These are phyloP conservation scores for Arthrobotrys iridis DNA, from an alignment of 2,329 filamentous ascomycete species.

Conservation along the genomic window DNA sequence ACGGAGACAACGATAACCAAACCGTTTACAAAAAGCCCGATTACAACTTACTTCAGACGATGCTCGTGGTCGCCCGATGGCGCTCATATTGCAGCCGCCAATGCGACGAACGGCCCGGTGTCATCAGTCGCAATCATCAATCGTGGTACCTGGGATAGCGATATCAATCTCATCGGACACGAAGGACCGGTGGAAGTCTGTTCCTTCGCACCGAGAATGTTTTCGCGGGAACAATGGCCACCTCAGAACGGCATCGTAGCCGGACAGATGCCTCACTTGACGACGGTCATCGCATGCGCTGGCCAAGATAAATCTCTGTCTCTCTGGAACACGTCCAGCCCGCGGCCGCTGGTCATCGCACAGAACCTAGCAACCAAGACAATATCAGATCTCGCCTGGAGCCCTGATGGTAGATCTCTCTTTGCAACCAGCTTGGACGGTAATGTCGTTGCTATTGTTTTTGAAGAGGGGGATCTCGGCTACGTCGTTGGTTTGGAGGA, in stretches of 20 bases:
- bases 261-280: conserved; percentile 65
- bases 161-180: conserved; percentile 97
- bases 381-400: conserved; percentile 93
- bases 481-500: conserved; percentile 86
- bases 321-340: conserved; percentile 97
- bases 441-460: conserved; percentile 81
- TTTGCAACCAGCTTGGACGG: conserved; percentile 91
- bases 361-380: conserved; percentile 90
- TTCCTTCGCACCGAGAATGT: conserved; percentile 92
- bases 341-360: conserved; percentile 86
- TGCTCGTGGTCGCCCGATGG: conserved; percentile 99
- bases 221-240: conserved; percentile 73
- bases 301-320: conserved; percentile 96
- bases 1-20: conserved; percentile 89
- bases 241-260: conserved; percentile 61
- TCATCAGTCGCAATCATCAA: conserved; percentile 97
- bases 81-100: conserved; percentile 94
- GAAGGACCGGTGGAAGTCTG: conserved; percentile 97
- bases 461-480: conserved; percentile 86
- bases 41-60: conserved; percentile 95
- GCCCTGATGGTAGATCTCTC: conserved; percentile 85
- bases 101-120: conserved; percentile 95
- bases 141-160: conserved; percentile 89
- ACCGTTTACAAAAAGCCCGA: conserved; percentile 88
- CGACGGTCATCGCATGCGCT: conserved; percentile 95